Base-by-base conservation (phyloP, 139 green algal species). In the Edaphochlamys debaryana region DNA sequence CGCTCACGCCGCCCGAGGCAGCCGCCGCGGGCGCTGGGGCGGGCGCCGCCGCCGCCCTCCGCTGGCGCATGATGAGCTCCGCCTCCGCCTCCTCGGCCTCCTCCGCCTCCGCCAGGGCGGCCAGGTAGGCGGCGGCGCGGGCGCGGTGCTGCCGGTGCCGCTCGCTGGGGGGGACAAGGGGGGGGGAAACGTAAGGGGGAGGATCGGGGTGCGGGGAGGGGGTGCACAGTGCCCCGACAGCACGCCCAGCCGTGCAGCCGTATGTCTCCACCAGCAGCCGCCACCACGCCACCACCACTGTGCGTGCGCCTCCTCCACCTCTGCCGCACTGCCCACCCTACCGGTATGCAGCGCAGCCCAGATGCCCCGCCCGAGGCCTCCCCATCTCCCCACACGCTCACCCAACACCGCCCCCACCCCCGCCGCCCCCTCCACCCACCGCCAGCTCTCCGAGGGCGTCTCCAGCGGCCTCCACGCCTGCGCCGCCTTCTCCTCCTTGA, bases 391-490 rank as follows among this genome's bases (percentile, higher is more conserved):
- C n/a, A n/a, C n/a, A n/a, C n/a, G n/a, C n/a, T n/a, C n/a, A n/a
- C n/a, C n/a, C n/a, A n/a, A n/a, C n/a, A n/a, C n/a, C n/a, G n/a
- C n/a, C 45, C 45, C 45, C 45, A 54, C 45, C 11, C 45, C 45
- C 45, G 45, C 45, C 45, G 11, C 45, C 45, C 9, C 45, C 11
- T 25, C 52, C 52, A 32, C 56, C 7, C 52, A 87, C 76, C 80
- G 82, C 83, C 83, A 87, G 48, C 67, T 79, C 36, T 64, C 58
- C 0, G 45, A 60, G 3, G 66, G 69, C 11, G 76, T 56, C 66
- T 91, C 87, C 73, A 91, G 45, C 38, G 84, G 84, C 52, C 71
- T 42, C 73, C 71, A 87, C 11, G 80, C 30, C 40, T 89, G 79
- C 17, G 50, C 77, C 32, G 71, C 52, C 7, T 75, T 34, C 34